Evolutionary conservation across 1,139 yeast species (phyloP).

Genomic region (Hyphopichia pseudoburtonii): DNA sequence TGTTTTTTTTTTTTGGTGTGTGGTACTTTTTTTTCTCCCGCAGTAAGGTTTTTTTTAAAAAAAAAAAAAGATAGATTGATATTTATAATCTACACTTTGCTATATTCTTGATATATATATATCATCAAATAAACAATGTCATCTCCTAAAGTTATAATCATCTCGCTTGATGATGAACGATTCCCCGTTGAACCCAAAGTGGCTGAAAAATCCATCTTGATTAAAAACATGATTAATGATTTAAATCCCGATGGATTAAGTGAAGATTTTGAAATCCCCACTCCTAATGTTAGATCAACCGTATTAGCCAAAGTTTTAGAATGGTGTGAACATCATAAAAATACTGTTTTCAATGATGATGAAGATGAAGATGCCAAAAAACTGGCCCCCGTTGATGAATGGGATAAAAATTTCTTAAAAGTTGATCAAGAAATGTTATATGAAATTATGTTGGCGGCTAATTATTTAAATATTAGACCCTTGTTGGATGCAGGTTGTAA

Average conservation of each 20-base stretch:
- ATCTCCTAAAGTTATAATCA: slow-evolving; percentile 53
- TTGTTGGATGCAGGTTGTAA: slow-evolving; percentile 94
- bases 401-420: slow-evolving; percentile 95
- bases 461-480: slow-evolving; percentile 91
- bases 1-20: too few relatives aligned
- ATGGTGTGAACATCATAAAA: slow-evolving; percentile 97
- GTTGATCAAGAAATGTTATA: slow-evolving; percentile 99
- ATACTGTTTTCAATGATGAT: slow-evolving; percentile 70
- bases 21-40: too few relatives aligned
- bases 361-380: slow-evolving; percentile 81
- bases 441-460: slow-evolving; percentile 94
- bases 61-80: too few relatives aligned
- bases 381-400: slow-evolving; percentile 83
- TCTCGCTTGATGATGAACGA: slow-evolving; percentile 72
- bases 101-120: too few relatives aligned
- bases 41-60: too few relatives aligned
- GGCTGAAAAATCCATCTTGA: slow-evolving; percentile 84
- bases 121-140: too few relatives aligned
- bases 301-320: slow-evolving; percentile 90
- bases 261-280: slow-evolving; percentile 80
- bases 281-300: slow-evolving; percentile 84
- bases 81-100: too few relatives aligned
- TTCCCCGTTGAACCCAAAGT: slow-evolving; percentile 78
- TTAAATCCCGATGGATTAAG: slow-evolving; percentile 61
- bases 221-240: slow-evolving; percentile 90